Conservation (phyloP, 345 rosid species). For the Hypericum androsaemum region DNA sequence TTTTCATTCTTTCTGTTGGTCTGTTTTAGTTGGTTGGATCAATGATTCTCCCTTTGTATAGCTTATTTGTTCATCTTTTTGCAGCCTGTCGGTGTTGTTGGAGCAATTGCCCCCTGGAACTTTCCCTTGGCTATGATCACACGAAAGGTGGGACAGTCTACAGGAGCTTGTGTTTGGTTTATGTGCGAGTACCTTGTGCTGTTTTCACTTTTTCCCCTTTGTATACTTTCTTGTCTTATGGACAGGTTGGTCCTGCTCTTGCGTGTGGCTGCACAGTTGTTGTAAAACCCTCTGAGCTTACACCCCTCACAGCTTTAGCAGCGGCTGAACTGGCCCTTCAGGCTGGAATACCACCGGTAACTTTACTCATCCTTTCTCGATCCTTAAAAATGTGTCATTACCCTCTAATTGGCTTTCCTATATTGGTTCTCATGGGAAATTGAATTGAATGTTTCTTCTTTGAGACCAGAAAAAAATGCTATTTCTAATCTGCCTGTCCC, state of each 20-base stretch:
- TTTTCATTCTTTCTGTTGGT: not conserved
- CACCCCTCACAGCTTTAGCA: constrained; percentile 91
- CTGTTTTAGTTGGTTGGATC: constrained; percentile 2
- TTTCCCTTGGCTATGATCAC: constrained; percentile 99
- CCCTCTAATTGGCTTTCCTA: not conserved
- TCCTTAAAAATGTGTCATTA: not conserved
- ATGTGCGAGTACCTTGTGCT: not conserved
- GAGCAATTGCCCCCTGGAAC: constrained; percentile 94
- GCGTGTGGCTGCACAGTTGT: constrained; percentile 98
- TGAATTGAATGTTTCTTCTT: too few relatives aligned
- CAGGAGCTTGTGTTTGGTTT: constrained; percentile 7
- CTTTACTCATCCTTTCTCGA: constrained; percentile 4
- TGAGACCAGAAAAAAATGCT: too few relatives aligned
- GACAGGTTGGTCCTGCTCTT: constrained; percentile 96
- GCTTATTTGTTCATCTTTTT: not conserved
- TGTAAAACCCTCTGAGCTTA: constrained; percentile 89
- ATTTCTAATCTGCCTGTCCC: not conserved
- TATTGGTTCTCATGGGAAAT: too few relatives aligned
- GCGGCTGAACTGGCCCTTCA: constrained; percentile 91
- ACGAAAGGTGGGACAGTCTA: constrained; percentile 54
- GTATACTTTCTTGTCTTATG: constrained; percentile 14
- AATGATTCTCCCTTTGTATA: constrained; percentile 8
- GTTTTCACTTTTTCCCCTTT: constrained; percentile 1
- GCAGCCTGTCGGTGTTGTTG: constrained; percentile 98
- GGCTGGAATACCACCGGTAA: constrained; percentile 98